Percentiles rank a stretch among this genome's conserved stretches.
Evolutionary conservation across 345 rosid genomes (phyloP).

Genomic region (Brassica juncea): DNA sequence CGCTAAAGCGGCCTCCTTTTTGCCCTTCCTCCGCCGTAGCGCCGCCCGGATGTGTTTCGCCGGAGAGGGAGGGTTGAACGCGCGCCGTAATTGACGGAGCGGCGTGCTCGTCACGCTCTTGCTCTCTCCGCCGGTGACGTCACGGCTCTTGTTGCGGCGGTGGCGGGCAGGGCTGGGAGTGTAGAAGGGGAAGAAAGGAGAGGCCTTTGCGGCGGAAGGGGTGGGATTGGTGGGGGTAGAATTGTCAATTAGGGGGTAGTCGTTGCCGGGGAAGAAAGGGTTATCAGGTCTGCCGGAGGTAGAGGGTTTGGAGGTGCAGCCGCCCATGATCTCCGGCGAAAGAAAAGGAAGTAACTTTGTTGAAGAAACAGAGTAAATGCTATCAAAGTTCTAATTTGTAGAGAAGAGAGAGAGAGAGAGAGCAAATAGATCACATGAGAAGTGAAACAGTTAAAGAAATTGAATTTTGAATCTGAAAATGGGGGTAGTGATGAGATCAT

Average conservation of each 20-base stretch:
- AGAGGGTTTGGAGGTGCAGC: conserved; percentile 69
- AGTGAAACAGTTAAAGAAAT: conserved; percentile 22
- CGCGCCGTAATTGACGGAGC: conserved; percentile 56
- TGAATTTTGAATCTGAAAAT: conserved; percentile 37
- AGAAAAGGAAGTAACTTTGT: not conserved
- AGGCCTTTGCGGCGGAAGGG: conserved; percentile 41
- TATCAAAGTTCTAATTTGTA: conserved; percentile 5
- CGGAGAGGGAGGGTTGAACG: conserved; percentile 88
- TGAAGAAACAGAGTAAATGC: conserved; percentile 12
- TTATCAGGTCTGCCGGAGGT: conserved; percentile 48
- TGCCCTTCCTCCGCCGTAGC: conserved; percentile 49
- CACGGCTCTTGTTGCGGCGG: conserved; percentile 48
- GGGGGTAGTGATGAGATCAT: conserved; percentile 22
- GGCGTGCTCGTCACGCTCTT: conserved; percentile 60
- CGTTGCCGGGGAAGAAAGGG: conserved; percentile 59
- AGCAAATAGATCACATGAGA: conserved; percentile 11
- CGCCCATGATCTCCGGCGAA: conserved; percentile 59
- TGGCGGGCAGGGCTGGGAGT: conserved; percentile 71
- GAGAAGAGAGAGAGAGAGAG: conserved; percentile 6
- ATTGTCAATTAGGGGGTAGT: conserved; percentile 37
- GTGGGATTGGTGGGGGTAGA: conserved; percentile 23
- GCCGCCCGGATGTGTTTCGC: conserved; percentile 87
- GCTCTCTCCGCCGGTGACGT: conserved; percentile 15
- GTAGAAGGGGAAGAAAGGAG: conserved; percentile 57
- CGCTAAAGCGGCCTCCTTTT: conserved; percentile 36